Conservation (phyloP, 192 early-diverging fungal species). For the Rhizoclosmatium globosum region DNA sequence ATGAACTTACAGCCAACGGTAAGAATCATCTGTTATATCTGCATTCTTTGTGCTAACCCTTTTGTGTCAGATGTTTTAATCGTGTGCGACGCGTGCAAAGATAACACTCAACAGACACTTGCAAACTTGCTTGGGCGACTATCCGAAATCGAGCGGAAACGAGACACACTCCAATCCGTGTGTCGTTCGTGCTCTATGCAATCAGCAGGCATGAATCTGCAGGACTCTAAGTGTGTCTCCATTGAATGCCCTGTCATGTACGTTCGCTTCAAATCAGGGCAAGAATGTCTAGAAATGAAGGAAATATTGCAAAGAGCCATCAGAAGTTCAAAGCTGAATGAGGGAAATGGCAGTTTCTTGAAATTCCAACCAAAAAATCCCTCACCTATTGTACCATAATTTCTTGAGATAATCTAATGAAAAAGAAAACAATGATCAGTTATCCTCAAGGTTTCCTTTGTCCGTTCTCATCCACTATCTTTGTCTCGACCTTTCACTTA, state of each 20-base stretch:
- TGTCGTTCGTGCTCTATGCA: slow-evolving; percentile 65
- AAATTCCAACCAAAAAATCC: background rate
- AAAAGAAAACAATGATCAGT: background rate
- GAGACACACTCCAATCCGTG: slow-evolving; percentile 42
- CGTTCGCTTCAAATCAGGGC: slow-evolving; percentile 40
- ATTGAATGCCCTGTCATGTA: slow-evolving; percentile 70
- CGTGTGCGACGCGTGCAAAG: slow-evolving; percentile 43
- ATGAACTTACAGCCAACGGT: slow-evolving; percentile 55
- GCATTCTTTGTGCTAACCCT: background rate
- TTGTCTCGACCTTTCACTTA: no score
- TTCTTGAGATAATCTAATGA: no score
- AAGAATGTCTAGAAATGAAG: slow-evolving; percentile 19
- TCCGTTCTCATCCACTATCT: no score
- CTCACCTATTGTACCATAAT: no score
- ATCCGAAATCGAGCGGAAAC: slow-evolving; percentile 49
- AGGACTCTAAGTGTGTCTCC: slow-evolving; percentile 61
- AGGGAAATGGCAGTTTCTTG: background rate
- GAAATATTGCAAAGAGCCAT: slow-evolving; percentile 7
- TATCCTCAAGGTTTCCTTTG: background rate
- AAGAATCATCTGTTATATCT: slow-evolving; percentile 4
- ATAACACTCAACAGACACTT: slow-evolving; percentile 26
- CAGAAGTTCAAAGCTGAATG: background rate
- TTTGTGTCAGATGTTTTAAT: slow-evolving; percentile 9
- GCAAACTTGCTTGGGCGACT: slow-evolving; percentile 30
- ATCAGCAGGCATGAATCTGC: slow-evolving; percentile 39